A percentile compares a stretch with the other conserved stretches of the same genome.
Conservation (phyloP, 2,329 filamentous ascomycete species). For the Pseudogymnoascus sp. region DNA sequence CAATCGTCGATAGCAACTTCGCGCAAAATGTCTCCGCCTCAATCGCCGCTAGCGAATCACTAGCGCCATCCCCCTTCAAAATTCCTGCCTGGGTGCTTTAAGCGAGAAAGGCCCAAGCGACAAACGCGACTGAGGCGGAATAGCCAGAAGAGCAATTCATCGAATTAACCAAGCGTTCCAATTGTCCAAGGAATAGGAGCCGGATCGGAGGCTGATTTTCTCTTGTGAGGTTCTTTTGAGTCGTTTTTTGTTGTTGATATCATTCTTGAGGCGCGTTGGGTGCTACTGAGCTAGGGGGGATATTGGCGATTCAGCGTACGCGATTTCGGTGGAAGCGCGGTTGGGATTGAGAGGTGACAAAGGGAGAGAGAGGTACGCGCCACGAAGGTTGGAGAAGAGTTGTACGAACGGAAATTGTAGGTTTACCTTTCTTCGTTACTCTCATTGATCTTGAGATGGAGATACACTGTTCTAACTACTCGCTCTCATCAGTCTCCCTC, state of each 20-base stretch:
- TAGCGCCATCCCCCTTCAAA: neutral
- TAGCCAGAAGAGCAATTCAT: neutral
- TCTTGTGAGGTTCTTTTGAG: neutral
- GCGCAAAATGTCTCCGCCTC: conserved; percentile 3
- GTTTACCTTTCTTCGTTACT: neutral
- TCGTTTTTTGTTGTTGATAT: neutral
- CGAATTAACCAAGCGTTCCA: neutral
- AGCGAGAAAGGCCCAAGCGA: neutral
- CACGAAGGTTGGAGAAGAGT: neutral
- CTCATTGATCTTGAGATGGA: neutral
- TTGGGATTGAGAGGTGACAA: neutral
- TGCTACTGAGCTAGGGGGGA: neutral
- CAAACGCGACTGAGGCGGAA: neutral
- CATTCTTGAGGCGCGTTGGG: neutral
- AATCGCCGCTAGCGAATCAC: neutral
- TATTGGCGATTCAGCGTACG: neutral
- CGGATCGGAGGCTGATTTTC: neutral
- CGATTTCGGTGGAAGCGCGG: conserved; percentile 1
- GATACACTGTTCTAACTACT: neutral
- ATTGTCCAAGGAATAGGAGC: neutral
- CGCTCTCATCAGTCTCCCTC: neutral
- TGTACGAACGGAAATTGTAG: neutral
- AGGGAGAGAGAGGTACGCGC: neutral
- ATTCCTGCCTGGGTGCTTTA: neutral
- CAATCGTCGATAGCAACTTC: neutral